A percentile compares a stretch with the other conserved stretches of the same genome.
Evolutionary conservation across 164 flowering plant species (phyloP).

Genomic region (Macadamia tetraphylla): DNA sequence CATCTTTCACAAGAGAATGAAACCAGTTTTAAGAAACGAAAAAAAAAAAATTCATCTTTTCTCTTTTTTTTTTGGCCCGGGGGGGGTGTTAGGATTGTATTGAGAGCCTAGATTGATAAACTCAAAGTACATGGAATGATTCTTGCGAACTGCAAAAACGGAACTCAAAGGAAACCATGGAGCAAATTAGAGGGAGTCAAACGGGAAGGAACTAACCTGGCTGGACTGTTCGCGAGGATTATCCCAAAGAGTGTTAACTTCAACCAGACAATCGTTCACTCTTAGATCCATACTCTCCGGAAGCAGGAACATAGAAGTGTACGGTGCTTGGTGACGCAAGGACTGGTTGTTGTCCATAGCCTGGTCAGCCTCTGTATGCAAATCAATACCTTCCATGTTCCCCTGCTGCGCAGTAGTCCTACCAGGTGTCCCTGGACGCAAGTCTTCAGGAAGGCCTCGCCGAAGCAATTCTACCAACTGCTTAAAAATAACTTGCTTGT

Average conservation of each 20-base stretch:
- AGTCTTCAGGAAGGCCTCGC: slow-evolving; percentile 24
- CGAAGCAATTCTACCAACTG: slow-evolving; percentile 60
- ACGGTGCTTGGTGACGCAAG: slow-evolving; percentile 32
- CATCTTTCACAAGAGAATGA: no score
- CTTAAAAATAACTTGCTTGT: slow-evolving; percentile 47
- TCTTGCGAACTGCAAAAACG: not conserved
- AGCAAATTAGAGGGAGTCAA: not conserved
- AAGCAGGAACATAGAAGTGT: slow-evolving; percentile 47
- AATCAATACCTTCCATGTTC: slow-evolving; percentile 8
- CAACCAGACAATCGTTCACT: slow-evolving; percentile 14
- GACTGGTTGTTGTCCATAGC: slow-evolving; percentile 9
- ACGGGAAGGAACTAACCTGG: slow-evolving; percentile 38
- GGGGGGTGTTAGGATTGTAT: not conserved
- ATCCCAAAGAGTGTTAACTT: slow-evolving; percentile 38
- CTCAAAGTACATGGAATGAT: not conserved
- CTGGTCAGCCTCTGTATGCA: slow-evolving; percentile 10
- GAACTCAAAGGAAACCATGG: not conserved
- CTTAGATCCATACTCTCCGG: slow-evolving; percentile 23
- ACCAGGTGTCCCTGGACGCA: slow-evolving; percentile 26
- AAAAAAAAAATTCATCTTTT: no score
- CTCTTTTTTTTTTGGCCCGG: no score
- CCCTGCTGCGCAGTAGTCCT: slow-evolving; percentile 13
- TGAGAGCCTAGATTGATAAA: not conserved
- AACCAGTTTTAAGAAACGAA: no score
- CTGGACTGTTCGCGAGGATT: slow-evolving; percentile 29